Conservation (phyloP, 805 yeast species). For the Ogataea angusta region DNA sequence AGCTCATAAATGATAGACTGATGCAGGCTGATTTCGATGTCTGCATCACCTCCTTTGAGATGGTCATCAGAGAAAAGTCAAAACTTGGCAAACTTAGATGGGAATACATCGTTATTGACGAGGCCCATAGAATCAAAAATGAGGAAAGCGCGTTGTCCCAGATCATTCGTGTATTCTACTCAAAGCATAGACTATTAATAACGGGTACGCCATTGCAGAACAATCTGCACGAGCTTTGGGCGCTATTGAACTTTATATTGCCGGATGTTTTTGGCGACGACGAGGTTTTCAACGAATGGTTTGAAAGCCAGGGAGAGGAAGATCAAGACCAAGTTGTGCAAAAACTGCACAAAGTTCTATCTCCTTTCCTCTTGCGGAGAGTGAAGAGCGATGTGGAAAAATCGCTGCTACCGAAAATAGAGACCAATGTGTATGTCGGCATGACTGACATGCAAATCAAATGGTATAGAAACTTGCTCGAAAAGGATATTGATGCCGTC, state of each 20-base stretch:
- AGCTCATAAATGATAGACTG: constrained; percentile 55
- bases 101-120: constrained; percentile 93
- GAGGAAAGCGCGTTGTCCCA: constrained; percentile 91
- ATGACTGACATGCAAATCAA: constrained; percentile 93
- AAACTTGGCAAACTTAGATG: constrained; percentile 78
- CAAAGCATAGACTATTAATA: constrained; percentile 77
- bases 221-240: constrained; percentile 95
- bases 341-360: constrained; percentile 81
- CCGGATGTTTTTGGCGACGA: constrained; percentile 96
- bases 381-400: constrained; percentile 92
- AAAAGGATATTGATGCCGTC: constrained; percentile 93
- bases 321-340: constrained; percentile 82
- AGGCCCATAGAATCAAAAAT: constrained; percentile 94
- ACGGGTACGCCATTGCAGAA: constrained; percentile 97
- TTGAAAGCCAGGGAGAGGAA: constrained; percentile 61
- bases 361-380: constrained; percentile 85
- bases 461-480: constrained; percentile 87
- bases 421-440: constrained; percentile 83
- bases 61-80: constrained; percentile 86
- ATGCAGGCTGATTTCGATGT: constrained; percentile 83
- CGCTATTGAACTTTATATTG: constrained; percentile 78
- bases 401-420: constrained; percentile 85
- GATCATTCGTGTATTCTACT: constrained; percentile 83
- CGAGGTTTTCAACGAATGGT: constrained; percentile 89
- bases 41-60: constrained; percentile 85